These are phyloP conservation scores for Dactylis glomerata DNA, from an alignment of 176 grass and related monocot species.

Conservation along the genomic window DNA sequence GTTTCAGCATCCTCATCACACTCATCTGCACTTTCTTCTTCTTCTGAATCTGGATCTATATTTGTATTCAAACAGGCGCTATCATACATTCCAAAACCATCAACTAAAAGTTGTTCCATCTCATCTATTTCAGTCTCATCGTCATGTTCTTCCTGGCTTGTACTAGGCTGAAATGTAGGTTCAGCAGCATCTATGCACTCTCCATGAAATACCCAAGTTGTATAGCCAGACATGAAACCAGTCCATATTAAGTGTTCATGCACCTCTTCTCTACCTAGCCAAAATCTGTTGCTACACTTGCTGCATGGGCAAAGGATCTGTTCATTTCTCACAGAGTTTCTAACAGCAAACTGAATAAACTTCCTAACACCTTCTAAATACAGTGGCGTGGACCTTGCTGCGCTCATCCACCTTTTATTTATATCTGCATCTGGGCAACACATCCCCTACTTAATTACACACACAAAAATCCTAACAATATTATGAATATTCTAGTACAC, in stretches of 20 bases:
- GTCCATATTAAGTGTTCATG: not conserved
- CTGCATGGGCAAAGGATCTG: not conserved
- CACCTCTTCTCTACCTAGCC: not conserved
- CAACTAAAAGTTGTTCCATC: not conserved
- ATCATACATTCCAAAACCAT: not conserved
- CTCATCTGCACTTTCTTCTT: not conserved
- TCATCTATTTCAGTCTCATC: not conserved
- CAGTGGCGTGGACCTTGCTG: not conserved
- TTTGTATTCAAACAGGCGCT: not conserved
- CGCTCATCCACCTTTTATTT: not conserved
- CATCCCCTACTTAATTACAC: too few relatives aligned
- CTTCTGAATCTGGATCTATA: too few relatives aligned
- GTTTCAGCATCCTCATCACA: not conserved
- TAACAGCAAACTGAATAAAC: not conserved
- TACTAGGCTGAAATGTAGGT: not conserved
- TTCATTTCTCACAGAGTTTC: not conserved
- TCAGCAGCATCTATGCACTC: not conserved
- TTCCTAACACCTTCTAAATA: not conserved
- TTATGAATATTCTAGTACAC: too few relatives aligned
- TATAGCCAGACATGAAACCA: not conserved
- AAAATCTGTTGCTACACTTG: not conserved
- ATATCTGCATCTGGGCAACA: not conserved
- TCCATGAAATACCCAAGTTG: not conserved
- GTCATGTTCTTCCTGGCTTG: not conserved
- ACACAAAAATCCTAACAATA: too few relatives aligned